Base-by-base conservation (phyloP, 805 yeast genomes). In the Saturnispora zaruensis region DNA sequence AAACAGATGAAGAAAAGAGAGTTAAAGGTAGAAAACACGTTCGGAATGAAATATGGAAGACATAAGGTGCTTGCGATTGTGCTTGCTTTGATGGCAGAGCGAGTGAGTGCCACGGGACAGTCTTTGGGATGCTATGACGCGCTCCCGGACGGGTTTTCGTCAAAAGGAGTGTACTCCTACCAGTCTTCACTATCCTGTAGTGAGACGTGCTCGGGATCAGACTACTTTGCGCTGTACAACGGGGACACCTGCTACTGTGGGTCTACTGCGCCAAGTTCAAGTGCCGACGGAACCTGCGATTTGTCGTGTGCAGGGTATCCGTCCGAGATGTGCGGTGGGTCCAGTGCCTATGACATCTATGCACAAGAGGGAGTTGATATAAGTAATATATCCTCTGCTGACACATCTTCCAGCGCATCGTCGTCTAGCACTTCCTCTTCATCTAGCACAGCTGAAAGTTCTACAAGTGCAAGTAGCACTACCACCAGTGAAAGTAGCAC, bases 171-270 rank as follows among this genome's bases (percentile, higher is more conserved):
- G 3, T 77, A 76, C 62, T 66, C 64, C 1, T 83, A 68, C 61
- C 90, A 85, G 66, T 74, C 88, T 7, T 74, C 79, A 16, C 69
- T 75, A 6, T 68, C 77, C 59, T 84, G 93, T 64, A 23, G 57
- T 3, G 68, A 71, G 51, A 55, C 59, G 6, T 68, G 70, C 53
- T 83, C 65, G 5, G 60, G 55, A n/a, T 49, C 60, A 48, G 74
- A 75, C 7, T 68, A 65, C 58, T 75, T 75, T 40, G 89, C 84
- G 3, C 61, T 78, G 32, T 62, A 73, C 11, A 64, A 72, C 46
- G 87, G 88, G 7, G 58, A 70, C 24, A 63, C 65, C 18, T 86
- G 95, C 64, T 84, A 75, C 59, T 86, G 95, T 64, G 91, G 91
- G 25, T 67, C 74, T 57, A 53, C 67, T 1, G 51, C 64, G 1